These are phyloP conservation scores for Aquilaria agallochum DNA, from an alignment of 441 rosid species.

Conservation along the genomic window DNA sequence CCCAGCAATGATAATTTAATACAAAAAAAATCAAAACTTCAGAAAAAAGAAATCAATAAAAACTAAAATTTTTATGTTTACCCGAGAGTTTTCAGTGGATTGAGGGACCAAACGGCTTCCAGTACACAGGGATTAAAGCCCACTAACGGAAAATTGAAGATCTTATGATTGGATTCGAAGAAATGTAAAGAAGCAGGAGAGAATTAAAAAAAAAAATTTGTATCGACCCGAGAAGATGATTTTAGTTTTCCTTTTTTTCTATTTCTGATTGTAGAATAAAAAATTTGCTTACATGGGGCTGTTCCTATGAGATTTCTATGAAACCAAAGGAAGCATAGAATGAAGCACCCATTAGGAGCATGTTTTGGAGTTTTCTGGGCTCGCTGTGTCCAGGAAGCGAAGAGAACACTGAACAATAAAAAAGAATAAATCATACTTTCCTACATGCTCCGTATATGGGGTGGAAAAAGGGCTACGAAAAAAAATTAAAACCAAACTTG, in stretches of 20 bases:
- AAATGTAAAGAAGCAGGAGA: slow-evolving; percentile 26
- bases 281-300: slow-evolving; percentile 41
- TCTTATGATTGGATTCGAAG: slow-evolving; percentile 43
- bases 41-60: slow-evolving; percentile 4
- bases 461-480: not conserved
- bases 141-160: slow-evolving; percentile 35
- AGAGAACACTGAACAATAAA: slow-evolving; percentile 22
- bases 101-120: slow-evolving; percentile 22
- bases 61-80: not conserved
- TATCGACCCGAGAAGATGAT: slow-evolving; percentile 5
- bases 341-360: slow-evolving; percentile 35
- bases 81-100: slow-evolving; percentile 35
- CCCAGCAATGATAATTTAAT: slow-evolving; percentile 15
- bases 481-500: not conserved
- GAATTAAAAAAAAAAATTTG: not conserved
- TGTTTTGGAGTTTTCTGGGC: slow-evolving; percentile 20
- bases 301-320: slow-evolving; percentile 30
- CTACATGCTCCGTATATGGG: too few species aligned
- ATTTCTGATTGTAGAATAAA: not conserved
- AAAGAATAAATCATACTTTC: slow-evolving; percentile 4
- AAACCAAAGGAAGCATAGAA: slow-evolving; percentile 30
- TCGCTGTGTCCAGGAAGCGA: slow-evolving; percentile 30
- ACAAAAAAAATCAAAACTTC: slow-evolving; percentile 13
- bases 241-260: not conserved
- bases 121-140: slow-evolving; percentile 26